Percentiles rank a stretch among this genome's conserved stretches.
These are phyloP conservation scores for Cladosporium sp. DNA, from an alignment of 2,329 filamentous ascomycete genomes.

Conservation along the genomic window DNA sequence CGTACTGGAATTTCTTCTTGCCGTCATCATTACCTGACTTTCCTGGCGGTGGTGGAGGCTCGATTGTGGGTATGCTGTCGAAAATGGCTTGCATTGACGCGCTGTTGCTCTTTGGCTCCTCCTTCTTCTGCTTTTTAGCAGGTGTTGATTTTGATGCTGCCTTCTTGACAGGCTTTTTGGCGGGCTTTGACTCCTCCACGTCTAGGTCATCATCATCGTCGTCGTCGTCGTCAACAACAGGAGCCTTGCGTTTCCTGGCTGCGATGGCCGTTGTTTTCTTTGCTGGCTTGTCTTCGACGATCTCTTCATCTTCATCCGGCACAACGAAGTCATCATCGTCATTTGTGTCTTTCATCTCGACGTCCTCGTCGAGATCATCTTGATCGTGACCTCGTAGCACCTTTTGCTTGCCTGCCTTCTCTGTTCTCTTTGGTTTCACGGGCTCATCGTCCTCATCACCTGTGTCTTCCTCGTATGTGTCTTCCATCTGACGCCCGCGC, in stretches of 20 bases:
- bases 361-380: slow-evolving; percentile 45
- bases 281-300: slow-evolving; percentile 42
- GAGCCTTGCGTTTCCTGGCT: slow-evolving; percentile 59
- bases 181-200: slow-evolving; percentile 49
- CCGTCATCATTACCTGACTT: slow-evolving; percentile 55
- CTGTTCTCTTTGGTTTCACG: slow-evolving; percentile 51
- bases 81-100: slow-evolving; percentile 79
- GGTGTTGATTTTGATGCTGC: slow-evolving; percentile 52
- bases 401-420: slow-evolving; percentile 47
- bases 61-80: slow-evolving; percentile 79
- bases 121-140: slow-evolving; percentile 61
- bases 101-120: slow-evolving; percentile 66
- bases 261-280: slow-evolving; percentile 37
- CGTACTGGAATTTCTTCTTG: slow-evolving; percentile 74
- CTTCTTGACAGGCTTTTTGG: slow-evolving; percentile 44
- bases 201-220: slow-evolving; percentile 54
- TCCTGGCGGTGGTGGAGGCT: slow-evolving; percentile 79
- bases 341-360: slow-evolving; percentile 53
- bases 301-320: slow-evolving; percentile 46
- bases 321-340: slow-evolving; percentile 47
- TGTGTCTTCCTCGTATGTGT: slow-evolving; percentile 69
- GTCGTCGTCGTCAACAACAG: slow-evolving; percentile 54
- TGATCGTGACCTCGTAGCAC: slow-evolving; percentile 49
- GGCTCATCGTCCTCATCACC: slow-evolving; percentile 66
- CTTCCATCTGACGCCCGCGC: slow-evolving; percentile 55